Evolutionary conservation across 176 grass and related monocot genomes (phyloP), one percentile per base, ranked within the genome.

Genomic region (Cenchrus americanus): DNA sequence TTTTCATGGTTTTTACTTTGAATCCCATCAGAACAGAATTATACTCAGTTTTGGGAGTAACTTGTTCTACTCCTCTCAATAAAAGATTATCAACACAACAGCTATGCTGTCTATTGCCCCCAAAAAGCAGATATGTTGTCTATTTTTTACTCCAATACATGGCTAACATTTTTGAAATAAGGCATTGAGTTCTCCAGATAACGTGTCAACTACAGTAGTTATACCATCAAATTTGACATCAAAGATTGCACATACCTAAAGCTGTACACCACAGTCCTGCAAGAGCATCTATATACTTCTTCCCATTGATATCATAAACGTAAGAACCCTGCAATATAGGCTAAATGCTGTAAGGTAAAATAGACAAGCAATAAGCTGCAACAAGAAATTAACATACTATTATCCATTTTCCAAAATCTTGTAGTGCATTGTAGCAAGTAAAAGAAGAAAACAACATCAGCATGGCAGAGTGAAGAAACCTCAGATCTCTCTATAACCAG

Each of bases 211-310:
- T 40, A 15, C 19, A 10, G 13, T 0, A 10, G 13, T 0, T 50
- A 61, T 30, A 48, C 22, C 8, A 41, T 40, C 62, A 24, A 62
- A 76, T 62, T 0, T 17, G 50, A 24, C 2, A 50, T 11, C 30
- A 75, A 5, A 62, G 30, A 12, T 44, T 46, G 17, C 18, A 53
- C 49, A 62, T 88, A 98, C 96, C 93, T 88, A 98, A 87, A 88
- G 96, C 96, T 53, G 92, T 98, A 59, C 80, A 98, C 91, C 96
- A 98, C 42, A 95, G 73, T 88, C 96, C 96, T 61, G 96, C 96
- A 71, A 98, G 92, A 66, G 96, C 80, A 92, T 98, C 96, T 49
- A 98, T 86, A 69, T 95, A 98, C 65, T 90, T 95, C 76, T 95
- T 98, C 51, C 95, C 95, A 27, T 93, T 91, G 80, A 73, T 93